Conservation (phyloP, 1,284 basidiomycete genomes). For the Cryptococcus sp. region DNA sequence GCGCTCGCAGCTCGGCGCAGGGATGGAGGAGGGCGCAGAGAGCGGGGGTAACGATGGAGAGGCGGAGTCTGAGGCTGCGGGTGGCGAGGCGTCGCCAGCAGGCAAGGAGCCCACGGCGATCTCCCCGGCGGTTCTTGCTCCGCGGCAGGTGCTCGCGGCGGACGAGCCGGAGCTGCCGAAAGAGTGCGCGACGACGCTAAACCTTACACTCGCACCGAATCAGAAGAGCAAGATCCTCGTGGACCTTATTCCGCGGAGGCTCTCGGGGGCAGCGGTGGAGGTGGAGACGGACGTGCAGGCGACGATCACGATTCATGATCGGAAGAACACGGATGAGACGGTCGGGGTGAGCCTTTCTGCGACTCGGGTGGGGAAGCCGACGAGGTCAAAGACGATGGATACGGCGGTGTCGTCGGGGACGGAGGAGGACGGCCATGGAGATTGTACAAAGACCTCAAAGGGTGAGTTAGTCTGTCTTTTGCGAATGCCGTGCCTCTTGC, state of each 20-base stretch:
- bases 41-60: slow-evolving; percentile 10
- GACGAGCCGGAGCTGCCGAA: background rate
- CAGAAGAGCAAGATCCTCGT: slow-evolving; percentile 45
- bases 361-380: background rate
- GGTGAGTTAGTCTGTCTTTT: no score
- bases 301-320: slow-evolving; percentile 37
- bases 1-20: slow-evolving; percentile 14
- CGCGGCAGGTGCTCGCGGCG: background rate
- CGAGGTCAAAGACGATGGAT: background rate
- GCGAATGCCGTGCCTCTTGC: no score
- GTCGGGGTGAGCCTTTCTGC: slow-evolving; percentile 27
- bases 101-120: background rate
- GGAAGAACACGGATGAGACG: slow-evolving; percentile 47
- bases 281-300: slow-evolving; percentile 10
- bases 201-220: slow-evolving; percentile 36
- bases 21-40: slow-evolving; percentile 1
- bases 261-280: slow-evolving; percentile 1
- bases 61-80: slow-evolving; percentile 8
- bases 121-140: background rate
- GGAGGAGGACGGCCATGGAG: no score
- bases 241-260: slow-evolving; percentile 21
- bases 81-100: background rate
- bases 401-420: background rate
- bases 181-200: slow-evolving; percentile 14
- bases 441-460: no score